Base-by-base conservation (phyloP, 2,329 filamentous ascomycete species). In the Aspergillus proliferans region DNA sequence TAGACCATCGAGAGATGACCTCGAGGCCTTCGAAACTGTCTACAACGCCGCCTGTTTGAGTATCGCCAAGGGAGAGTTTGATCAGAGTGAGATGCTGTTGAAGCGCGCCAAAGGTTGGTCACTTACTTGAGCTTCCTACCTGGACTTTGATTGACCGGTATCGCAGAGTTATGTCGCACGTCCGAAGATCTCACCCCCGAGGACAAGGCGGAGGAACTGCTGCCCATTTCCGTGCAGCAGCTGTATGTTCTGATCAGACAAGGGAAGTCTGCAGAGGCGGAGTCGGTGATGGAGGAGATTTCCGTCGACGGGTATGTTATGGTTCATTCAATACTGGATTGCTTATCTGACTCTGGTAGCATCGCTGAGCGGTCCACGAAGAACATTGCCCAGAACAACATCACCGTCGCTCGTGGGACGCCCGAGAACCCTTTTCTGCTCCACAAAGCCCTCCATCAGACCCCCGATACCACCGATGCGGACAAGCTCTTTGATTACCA, bases 21-120 rank as follows among this genome's bases (percentile, higher is more conserved):
- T 85, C 47, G 80, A 84, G 51, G 75, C 78, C 0, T 85, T 85
- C 52, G 82, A 85, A 63, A 84, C 79, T 3, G 76, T 80, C 3
- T 85, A 82, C 66, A 85, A 85, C 64, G 78, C 80, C 7, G 82
- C 81, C 33, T 85, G 82, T 62, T 74, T 76, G 49, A 80, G 79
- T 59, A 81, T 85, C 60, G 81, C 80, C 36, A 75, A 79, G 56
- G 81, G 80, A 39, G 78, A 82, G 57, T 69, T 83, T 43, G 73
- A 68, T 3, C 78, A 83, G 58, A 80, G 73, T 19, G 78, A 82
- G 52, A 65, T 84, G 28, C 71, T 84, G 49, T 63, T 85, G 50
- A 81, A 76, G 64, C 72, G 81, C 50, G 79, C 82, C 24, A 79
- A 78, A 65, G 74, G 75, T 77, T 51, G 34, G 67, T 30, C 10